phyloP scores from a whole-genome alignment of 2,329 filamentous ascomycete species.

The Pseudonectria foliicola region DNA sequence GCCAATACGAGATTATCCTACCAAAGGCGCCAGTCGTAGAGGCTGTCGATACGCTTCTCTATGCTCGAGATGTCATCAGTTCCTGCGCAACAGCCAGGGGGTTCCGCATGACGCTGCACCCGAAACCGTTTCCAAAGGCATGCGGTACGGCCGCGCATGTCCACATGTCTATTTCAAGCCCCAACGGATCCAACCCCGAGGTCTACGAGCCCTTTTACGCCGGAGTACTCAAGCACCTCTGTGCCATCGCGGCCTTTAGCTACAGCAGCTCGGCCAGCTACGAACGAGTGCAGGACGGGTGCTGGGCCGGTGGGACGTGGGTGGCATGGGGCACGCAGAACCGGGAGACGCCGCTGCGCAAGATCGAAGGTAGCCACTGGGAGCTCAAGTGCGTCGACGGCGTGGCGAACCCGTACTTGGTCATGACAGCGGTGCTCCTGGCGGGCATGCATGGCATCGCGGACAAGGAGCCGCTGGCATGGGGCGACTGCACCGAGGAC shows the following conservation, averaged over 20 bases:
- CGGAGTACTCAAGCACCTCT: slow-evolving; percentile 60
- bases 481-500: slow-evolving; percentile 48
- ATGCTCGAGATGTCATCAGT: slow-evolving; percentile 62
- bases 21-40: slow-evolving; percentile 54
- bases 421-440: slow-evolving; percentile 25
- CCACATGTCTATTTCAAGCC: slow-evolving; percentile 58
- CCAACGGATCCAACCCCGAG: slow-evolving; percentile 29
- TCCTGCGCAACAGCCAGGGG: slow-evolving; percentile 55
- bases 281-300: slow-evolving; percentile 58
- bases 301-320: slow-evolving; percentile 73
- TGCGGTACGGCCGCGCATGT: slow-evolving; percentile 62
- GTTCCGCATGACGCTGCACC: slow-evolving; percentile 64
- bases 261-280: slow-evolving; percentile 63
- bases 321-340: slow-evolving; percentile 78
- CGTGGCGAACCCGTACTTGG: slow-evolving; percentile 70
- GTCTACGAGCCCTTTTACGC: slow-evolving; percentile 63
- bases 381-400: slow-evolving; percentile 76
- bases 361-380: slow-evolving; percentile 62
- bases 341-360: slow-evolving; percentile 65
- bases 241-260: slow-evolving; percentile 60
- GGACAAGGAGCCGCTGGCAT: slow-evolving; percentile 31
- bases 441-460: slow-evolving; percentile 24
- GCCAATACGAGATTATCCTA: slow-evolving; percentile 73
- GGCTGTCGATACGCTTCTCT: slow-evolving; percentile 65
- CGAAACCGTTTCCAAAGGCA: slow-evolving; percentile 53